These are phyloP conservation scores for Moricandia moricandioides DNA, from an alignment of 345 rosid species.

Conservation along the genomic window DNA sequence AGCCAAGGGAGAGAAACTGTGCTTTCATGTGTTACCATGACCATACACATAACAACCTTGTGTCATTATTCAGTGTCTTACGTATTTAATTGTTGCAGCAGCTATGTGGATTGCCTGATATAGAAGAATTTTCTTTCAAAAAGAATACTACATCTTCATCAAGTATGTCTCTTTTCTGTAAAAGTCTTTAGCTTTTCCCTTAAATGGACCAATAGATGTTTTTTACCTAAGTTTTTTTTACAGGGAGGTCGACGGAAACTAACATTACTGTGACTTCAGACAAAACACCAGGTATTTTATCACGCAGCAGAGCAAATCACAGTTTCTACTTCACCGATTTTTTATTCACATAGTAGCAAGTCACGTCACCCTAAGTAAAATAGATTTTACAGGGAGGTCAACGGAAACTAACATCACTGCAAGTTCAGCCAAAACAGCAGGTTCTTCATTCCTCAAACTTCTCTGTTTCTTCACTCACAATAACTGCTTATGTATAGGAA, in stretches of 20 bases:
- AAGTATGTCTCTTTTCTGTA: constrained; percentile 40
- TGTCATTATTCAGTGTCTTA: neutral
- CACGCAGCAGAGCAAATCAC: neutral
- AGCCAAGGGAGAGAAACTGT: too few species aligned
- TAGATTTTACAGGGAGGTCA: too few species aligned
- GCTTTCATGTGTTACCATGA: too few species aligned
- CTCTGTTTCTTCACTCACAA: neutral
- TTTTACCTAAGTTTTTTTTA: neutral
- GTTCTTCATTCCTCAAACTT: neutral
- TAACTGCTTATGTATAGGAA: constrained; percentile 20
- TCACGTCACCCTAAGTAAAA: too few species aligned
- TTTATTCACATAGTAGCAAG: too few species aligned
- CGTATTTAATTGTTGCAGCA: constrained; percentile 14
- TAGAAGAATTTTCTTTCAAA: constrained; percentile 73
- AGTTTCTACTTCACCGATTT: neutral
- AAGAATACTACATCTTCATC: constrained; percentile 39
- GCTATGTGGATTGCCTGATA: constrained; percentile 55
- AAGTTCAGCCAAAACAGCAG: constrained; percentile 21
- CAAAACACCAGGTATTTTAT: constrained; percentile 19
- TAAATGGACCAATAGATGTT: neutral
- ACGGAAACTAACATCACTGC: constrained; percentile 21
- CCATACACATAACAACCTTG: neutral
- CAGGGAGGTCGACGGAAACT: neutral
- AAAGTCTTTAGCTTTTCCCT: neutral
- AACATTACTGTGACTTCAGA: constrained; percentile 31